phyloP scores from a whole-genome alignment of 2,329 filamentous ascomycete genomes.

The Cercospora canescens region DNA sequence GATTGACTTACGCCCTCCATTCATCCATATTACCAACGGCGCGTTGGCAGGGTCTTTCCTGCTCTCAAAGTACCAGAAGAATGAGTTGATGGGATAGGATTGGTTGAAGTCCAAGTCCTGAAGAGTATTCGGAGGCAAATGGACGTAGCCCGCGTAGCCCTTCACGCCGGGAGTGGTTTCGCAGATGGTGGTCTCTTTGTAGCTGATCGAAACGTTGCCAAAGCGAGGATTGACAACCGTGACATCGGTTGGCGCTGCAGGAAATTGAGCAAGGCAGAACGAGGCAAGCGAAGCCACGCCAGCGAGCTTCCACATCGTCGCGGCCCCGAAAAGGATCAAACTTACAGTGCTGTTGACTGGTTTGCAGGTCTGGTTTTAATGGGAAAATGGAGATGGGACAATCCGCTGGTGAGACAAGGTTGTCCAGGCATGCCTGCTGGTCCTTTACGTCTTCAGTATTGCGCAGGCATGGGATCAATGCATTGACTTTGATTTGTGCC shows the following conservation, averaged over 20 bases:
- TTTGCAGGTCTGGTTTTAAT: background rate
- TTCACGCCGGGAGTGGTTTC: slow-evolving; percentile 58
- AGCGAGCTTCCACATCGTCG: background rate
- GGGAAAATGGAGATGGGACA: background rate
- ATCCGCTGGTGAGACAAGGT: background rate
- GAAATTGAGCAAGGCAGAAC: slow-evolving; percentile 13
- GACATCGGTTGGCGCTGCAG: slow-evolving; percentile 13
- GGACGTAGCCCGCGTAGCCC: slow-evolving; percentile 61
- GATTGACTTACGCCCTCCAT: slow-evolving; percentile 48
- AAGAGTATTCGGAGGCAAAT: slow-evolving; percentile 39
- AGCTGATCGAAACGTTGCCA: slow-evolving; percentile 20
- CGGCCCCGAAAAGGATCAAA: background rate
- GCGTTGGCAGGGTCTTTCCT: slow-evolving; percentile 36
- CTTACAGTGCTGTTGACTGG: background rate
- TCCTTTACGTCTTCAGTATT: background rate
- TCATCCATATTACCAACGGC: slow-evolving; percentile 59
- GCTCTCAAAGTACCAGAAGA: slow-evolving; percentile 54
- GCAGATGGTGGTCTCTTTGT: slow-evolving; percentile 44
- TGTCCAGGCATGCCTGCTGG: background rate
- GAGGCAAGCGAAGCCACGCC: background rate
- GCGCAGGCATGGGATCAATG: background rate
- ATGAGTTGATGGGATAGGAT: background rate
- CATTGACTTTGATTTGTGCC: no score
- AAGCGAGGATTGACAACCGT: slow-evolving; percentile 5
- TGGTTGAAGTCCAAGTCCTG: slow-evolving; percentile 4